Base-by-base conservation (phyloP, 163 green algal species). In the Chloromonas sp. region DNA sequence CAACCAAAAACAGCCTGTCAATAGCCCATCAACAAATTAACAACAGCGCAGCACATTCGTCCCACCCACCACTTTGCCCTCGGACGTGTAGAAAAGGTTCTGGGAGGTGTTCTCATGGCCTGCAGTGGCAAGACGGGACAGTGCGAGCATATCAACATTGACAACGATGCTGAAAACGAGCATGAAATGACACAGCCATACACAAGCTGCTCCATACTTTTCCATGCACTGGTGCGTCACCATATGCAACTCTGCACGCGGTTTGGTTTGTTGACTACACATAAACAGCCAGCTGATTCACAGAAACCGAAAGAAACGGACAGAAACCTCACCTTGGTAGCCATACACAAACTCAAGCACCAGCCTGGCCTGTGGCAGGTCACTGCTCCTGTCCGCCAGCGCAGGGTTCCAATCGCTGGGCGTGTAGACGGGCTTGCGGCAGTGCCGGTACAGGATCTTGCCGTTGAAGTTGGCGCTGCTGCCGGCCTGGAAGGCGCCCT, bases 271-370 rank as follows among this genome's bases (percentile, higher is more conserved):
- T 36, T 36, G 36, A 36, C 36, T 36, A 36, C 36, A 36, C 36
- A 36, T 36, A 36, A 36, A 36, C 36, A 36, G 36, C 36, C 36
- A 36, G 36, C 36, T 36, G 36, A 36, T 36, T 36, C 36, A 36
- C 36, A 36, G 36, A 36, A 36, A 36, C 36, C 36, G 66, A 74
- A 74, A 74, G 5, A 5, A 74, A 11, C 5, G 66, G 66, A 74
- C 66, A 15, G 66, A 70, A 8, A 59, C n/a, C 89, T 79, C 71
- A 92, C 90, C 91, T 87, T 93, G 88, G 82, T 93, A 94, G 14
- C 91, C 92, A 83, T 94, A 94, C 71, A 94, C 90, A 86, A 93
- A 95, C 62, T 95, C 89, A 60, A 95, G 87, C 70, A 89, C 79
- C n/a, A 95, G 88, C 8, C 92, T 82, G 0, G 88, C 89, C 84